Evolutionary conservation across 225 moss, liverwort and hornwort genomes (phyloP).

Genomic region (Polytrichum commune): DNA sequence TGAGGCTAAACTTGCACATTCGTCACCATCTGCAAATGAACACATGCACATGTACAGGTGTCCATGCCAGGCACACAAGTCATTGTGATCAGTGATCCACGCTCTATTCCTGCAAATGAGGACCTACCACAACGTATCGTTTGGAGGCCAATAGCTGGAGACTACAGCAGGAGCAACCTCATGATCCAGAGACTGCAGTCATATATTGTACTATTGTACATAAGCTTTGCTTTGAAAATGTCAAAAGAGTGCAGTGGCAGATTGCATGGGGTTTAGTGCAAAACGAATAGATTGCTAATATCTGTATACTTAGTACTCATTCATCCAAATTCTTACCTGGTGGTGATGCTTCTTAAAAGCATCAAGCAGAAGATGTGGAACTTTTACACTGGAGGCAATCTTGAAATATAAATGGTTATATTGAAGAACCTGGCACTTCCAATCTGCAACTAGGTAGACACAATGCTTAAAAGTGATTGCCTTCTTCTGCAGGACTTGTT

Average conservation of each 20-base stretch:
- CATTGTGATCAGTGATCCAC: slow-evolving; percentile 25
- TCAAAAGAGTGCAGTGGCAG: slow-evolving; percentile 9
- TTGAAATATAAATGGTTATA: no score
- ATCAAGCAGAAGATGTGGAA: not conserved
- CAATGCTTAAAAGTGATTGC: not conserved
- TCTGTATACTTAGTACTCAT: no score
- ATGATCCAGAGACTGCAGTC: slow-evolving; percentile 44
- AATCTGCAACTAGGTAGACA: no score
- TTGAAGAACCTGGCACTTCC: no score
- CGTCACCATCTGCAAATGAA: not conserved
- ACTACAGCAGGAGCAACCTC: slow-evolving; percentile 24
- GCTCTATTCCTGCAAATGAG: slow-evolving; percentile 8
- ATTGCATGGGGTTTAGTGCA: not conserved
- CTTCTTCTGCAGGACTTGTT: slow-evolving; percentile 30
- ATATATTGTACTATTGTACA: slow-evolving; percentile 35
- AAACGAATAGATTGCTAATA: not conserved
- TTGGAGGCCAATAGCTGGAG: slow-evolving; percentile 17
- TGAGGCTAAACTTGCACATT: not conserved
- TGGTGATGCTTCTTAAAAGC: no score
- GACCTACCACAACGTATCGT: slow-evolving; percentile 20
- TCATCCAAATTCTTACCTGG: no score
- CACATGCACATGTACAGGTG: slow-evolving; percentile 32
- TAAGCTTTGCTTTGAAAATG: not conserved
- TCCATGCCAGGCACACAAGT: slow-evolving; percentile 36
- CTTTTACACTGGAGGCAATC: not conserved